Evolutionary conservation across 768 basidiomycete species (phyloP), one percentile per base, ranked within the genome.

Genomic region (Trichaptum fuscoviolaceum): DNA sequence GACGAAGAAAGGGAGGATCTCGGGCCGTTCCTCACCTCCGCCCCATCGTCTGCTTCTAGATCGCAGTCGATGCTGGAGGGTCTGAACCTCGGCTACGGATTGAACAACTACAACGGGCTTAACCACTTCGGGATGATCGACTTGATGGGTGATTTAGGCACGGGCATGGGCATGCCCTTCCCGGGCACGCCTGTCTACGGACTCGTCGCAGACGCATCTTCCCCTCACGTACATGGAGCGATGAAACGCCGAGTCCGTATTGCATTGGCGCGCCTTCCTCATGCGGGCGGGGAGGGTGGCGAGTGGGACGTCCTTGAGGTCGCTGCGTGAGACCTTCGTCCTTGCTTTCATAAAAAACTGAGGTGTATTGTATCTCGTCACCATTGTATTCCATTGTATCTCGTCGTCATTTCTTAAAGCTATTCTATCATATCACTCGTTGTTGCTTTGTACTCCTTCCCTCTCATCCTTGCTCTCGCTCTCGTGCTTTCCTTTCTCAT

Each of bases 221-320:
- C n/a, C n/a, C n/a, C n/a, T n/a, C n/a, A n/a, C n/a, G n/a, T n/a
- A 26, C 57, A 26, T 2, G 57, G 57, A 57, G 74, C 77, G 57
- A 83, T 81, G 71, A 82, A 85, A 52, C 82, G 88, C 52, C n/a
- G n/a, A n/a, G 87, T 89, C 68, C 82, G 87, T 69, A 87, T 89
- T 63, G 86, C 88, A 30, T 77, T 90, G 68, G 89, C 86, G 77
- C 86, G 83, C 70, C 77, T 87, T 76, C 88, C 89, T 0, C 80
- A 80, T 24, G 76, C 82, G 35, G 87, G 87, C 60, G 83, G 83
- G 68, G 87, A 88, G 74, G 87, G 87, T 61, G 89, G 89, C 68
- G 89, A 90, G 78, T 91, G 90, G 89, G 89, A 92, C 75, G 88
- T 92, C 60, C 85, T n/a, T n/a, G n/a, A 89, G 73, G 79, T 90